Percentiles rank a stretch among this genome's conserved stretches.
These are phyloP conservation scores for Acacia pycnantha DNA, from an alignment of 331 rosid genomes.

Conservation along the genomic window DNA sequence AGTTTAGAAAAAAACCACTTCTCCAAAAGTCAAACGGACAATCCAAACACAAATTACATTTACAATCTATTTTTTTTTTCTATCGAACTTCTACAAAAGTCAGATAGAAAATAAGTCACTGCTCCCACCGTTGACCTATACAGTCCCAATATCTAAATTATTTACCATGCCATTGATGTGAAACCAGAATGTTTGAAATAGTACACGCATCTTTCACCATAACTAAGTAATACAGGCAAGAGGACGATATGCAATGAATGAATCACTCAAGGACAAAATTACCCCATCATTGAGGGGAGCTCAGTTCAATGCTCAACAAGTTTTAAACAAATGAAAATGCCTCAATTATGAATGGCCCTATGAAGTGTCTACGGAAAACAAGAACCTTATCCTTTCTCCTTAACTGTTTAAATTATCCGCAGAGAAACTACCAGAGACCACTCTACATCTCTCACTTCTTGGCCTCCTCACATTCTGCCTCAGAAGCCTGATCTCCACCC, in stretches of 20 bases:
- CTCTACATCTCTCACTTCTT: not conserved
- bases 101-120: too few species aligned
- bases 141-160: too few species aligned
- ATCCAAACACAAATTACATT: too few species aligned
- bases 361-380: too few species aligned
- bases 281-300: not conserved
- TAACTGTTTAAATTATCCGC: not conserved
- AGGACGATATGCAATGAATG: not conserved
- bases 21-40: too few species aligned
- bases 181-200: not conserved
- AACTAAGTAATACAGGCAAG: not conserved
- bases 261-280: not conserved
- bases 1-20: too few species aligned
- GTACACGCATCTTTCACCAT: too few species aligned
- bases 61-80: too few species aligned
- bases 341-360: too few species aligned
- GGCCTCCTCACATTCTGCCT: slow-evolving; percentile 4
- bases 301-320: not conserved
- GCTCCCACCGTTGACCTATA: too few species aligned
- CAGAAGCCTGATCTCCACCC: not conserved
- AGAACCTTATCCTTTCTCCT: too few species aligned
- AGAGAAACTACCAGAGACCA: not conserved
- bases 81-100: too few species aligned
- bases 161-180: not conserved
- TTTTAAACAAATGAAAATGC: not conserved